Evolutionary conservation across 192 early-diverging fungal genomes (phyloP), one percentile per base, ranked within the genome.

Genomic region (Coemansia sp.): DNA sequence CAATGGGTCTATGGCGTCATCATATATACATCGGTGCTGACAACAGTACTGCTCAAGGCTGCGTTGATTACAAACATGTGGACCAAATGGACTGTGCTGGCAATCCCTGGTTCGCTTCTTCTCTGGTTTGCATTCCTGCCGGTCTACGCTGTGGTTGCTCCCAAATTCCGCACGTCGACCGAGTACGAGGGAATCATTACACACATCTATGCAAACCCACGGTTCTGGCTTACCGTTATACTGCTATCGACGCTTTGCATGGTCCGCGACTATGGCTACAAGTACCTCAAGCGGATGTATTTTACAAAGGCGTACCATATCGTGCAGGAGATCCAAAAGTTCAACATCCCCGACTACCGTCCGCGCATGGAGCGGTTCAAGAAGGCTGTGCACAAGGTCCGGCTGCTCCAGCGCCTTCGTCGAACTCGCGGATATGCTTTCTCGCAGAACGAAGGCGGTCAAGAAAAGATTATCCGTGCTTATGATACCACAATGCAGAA

Each of bases 321-420:
- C 67, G 90, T 97, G 42, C 95, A 98, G 78, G 97, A 99, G 80
- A 99, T 99, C 57, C 91, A 98, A 76, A 97, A 96, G 78, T 93
- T 90, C 85, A 98, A 99, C 75, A 92, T 99, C 54, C 97, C 94
- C 21, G 97, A 99, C 69, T 95, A 95, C 66, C 85, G 95, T 38
- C 97, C 97, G 43, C 83, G 97, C 38, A 93, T 95, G 92, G 95
- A 99, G 70, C 85, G 91, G 53, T 99, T 99, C 92, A 84, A 91
- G 61, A 95, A 99, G 77, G 94, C 94, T 7, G 95, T 99, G n/a
- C 88, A 96, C 82, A 99, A 99, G 82, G 95, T 95, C 6, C 84
- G 91, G 15, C 80, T 87, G 62, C 89, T 93, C 46, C 97, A 99
- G 81, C 82, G 97, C 25, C 78, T 98, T 12, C 93, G 94, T 65